Conservation (phyloP, 495 filamentous ascomycete species). For the Clavariopsis aquatica region DNA sequence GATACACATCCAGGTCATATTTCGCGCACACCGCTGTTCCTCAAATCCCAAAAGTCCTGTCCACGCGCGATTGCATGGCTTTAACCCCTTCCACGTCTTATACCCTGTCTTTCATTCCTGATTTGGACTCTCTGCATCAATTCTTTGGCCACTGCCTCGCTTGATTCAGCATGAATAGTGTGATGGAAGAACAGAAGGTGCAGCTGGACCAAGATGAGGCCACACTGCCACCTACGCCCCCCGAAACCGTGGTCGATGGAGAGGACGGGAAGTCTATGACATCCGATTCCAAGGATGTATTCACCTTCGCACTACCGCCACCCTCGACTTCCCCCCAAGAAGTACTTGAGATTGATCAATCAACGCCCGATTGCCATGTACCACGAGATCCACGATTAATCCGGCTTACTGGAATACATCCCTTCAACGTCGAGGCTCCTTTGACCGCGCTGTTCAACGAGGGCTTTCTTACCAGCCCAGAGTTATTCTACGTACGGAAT, state of each 20-base stretch:
- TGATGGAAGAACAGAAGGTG: slow-evolving; percentile 18
- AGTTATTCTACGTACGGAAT: slow-evolving; percentile 94
- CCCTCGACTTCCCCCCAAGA: slow-evolving; percentile 60
- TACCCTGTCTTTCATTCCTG: slow-evolving; percentile 11
- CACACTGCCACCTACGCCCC: slow-evolving; percentile 35
- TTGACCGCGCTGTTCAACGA: slow-evolving; percentile 78
- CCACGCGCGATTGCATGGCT: background rate
- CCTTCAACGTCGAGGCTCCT: slow-evolving; percentile 92
- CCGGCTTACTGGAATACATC: slow-evolving; percentile 85
- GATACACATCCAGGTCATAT: background rate
- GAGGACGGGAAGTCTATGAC: slow-evolving; percentile 19
- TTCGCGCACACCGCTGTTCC: background rate
- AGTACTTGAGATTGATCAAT: slow-evolving; percentile 72
- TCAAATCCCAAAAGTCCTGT: slow-evolving; percentile 6
- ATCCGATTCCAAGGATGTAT: slow-evolving; percentile 18
- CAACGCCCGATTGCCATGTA: slow-evolving; percentile 86
- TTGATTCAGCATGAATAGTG: slow-evolving; percentile 18
- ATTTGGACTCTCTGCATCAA: background rate
- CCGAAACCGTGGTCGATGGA: slow-evolving; percentile 34
- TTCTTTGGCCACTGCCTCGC: background rate
- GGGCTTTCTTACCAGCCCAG: slow-evolving; percentile 85
- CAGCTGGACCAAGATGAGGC: slow-evolving; percentile 1
- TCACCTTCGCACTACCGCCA: slow-evolving; percentile 68
- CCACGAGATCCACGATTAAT: slow-evolving; percentile 83
- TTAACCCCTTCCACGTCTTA: slow-evolving; percentile 7